Evolutionary conservation across 148 eudicot genomes (phyloP), one percentile per base, ranked within the genome.

Genomic region (Salicornia ramosissima): DNA sequence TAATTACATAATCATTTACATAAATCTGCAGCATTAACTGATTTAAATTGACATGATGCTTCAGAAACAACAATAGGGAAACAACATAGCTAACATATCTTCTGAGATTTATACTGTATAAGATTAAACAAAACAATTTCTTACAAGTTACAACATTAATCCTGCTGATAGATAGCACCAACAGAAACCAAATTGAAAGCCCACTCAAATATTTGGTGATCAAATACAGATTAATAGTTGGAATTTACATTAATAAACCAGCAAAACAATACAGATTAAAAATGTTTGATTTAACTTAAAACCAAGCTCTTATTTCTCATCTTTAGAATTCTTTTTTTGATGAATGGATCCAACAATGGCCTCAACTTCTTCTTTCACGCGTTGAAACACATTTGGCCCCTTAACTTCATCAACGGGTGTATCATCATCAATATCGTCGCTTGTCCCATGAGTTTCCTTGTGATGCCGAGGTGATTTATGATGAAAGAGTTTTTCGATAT

Each of bases 281-380:
- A n/a, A n/a, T n/a, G n/a, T n/a, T n/a, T 36, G 40, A 36, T 36
- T 8, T 4, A 36, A 36, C 8, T 36, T 8, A 36, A 8, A 3
- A 36, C 8, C n/a, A n/a, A n/a, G n/a, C 68, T 8, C 57, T 77
- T 68, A 72, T 67, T 77, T 77, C 57, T 11, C 39, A 30, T 67
- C 76, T 67, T 72, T 67, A 9, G 71, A 73, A 74, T 83, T 83
- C 79, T 92, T 90, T 75, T 87, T 87, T 10, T 83, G 83, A 70
- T 64, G 85, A 61, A 87, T 62, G 5, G 88, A 77, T 78, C 78
- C 83, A n/a, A 78, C 77, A 59, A 90, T 64, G 42, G 97, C 97
- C 81, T 92, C 96, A 25, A 86, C 65, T 75, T 92, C 97, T 83
- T 92, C 97, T 81, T 92, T 92, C 18, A 81, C 78, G n/a, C 97